phyloP scores from a whole-genome alignment of 306 rosid species.

The Leucaena leucocephala region DNA sequence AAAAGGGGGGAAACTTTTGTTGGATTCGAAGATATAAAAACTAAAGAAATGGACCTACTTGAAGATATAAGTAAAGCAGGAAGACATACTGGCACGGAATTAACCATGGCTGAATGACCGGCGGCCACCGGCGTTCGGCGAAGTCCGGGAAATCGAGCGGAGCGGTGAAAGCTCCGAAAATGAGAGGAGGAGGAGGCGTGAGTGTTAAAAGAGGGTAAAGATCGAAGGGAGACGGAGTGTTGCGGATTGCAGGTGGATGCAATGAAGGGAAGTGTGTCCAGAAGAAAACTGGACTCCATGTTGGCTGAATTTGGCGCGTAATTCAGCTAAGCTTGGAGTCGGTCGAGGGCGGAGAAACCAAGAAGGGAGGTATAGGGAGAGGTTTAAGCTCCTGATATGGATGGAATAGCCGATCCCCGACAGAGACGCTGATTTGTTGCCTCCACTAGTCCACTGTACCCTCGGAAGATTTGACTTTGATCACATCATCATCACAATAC shows the following conservation, averaged over 20 bases:
- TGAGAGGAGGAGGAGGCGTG: not conserved
- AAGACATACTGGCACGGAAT: slow-evolving; percentile 48
- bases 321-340: slow-evolving; percentile 11
- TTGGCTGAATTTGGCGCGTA: not conserved
- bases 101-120: slow-evolving; percentile 39
- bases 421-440: not conserved
- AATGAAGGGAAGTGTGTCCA: slow-evolving; percentile 21
- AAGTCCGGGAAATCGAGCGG: slow-evolving; percentile 18
- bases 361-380: not conserved
- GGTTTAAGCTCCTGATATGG: not conserved
- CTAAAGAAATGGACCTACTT: not conserved
- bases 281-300: slow-evolving; percentile 44
- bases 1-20: not conserved
- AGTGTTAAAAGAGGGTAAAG: slow-evolving; percentile 30
- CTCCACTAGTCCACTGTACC: no score
- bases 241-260: not conserved
- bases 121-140: slow-evolving; percentile 39
- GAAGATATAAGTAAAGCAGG: not conserved
- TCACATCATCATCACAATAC: no score
- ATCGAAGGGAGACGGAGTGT: slow-evolving; percentile 33
- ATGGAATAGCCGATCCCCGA: slow-evolving; percentile 1
- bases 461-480: no score
- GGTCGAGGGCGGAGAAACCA: not conserved
- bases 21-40: not conserved
- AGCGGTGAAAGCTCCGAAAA: slow-evolving; percentile 22